Percentiles rank a stretch among this genome's conserved stretches.
Conservation (phyloP, 441 rosid species). For the Pelargonium fulgidum region DNA sequence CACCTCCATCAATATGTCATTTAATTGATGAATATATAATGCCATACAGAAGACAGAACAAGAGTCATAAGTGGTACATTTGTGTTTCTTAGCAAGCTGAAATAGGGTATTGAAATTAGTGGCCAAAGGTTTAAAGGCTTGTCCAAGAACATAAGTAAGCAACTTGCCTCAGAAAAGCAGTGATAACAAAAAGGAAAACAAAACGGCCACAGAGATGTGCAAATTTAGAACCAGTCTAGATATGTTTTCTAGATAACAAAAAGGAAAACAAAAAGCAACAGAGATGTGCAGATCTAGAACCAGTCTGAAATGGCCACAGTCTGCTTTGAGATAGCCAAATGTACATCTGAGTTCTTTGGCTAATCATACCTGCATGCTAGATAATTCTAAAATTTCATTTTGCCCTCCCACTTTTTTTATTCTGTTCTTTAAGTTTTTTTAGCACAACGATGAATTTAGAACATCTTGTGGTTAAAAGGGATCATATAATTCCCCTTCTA, state of each 20-base stretch:
- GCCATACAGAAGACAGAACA: background rate
- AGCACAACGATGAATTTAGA: too few species aligned
- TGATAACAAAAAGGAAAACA: too few species aligned
- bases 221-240: background rate
- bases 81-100: background rate
- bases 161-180: too few species aligned
- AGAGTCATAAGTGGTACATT: background rate
- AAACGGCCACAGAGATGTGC: background rate
- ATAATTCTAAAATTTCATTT: background rate
- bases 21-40: background rate
- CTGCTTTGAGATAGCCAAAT: background rate
- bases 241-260: too few species aligned
- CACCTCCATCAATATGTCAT: background rate
- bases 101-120: background rate
- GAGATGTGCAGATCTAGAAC: background rate
- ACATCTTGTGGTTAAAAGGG: too few species aligned
- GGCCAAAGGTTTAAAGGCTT: background rate
- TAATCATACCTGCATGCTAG: background rate
- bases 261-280: background rate
- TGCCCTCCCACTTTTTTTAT: background rate
- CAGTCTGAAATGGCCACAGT: background rate
- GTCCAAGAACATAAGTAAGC: background rate
- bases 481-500: too few species aligned
- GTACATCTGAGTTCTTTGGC: background rate
- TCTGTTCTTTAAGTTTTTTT: background rate